These are phyloP conservation scores for Arthrobotrys sinensis DNA, from an alignment of 2,329 filamentous ascomycete species.

Conservation along the genomic window DNA sequence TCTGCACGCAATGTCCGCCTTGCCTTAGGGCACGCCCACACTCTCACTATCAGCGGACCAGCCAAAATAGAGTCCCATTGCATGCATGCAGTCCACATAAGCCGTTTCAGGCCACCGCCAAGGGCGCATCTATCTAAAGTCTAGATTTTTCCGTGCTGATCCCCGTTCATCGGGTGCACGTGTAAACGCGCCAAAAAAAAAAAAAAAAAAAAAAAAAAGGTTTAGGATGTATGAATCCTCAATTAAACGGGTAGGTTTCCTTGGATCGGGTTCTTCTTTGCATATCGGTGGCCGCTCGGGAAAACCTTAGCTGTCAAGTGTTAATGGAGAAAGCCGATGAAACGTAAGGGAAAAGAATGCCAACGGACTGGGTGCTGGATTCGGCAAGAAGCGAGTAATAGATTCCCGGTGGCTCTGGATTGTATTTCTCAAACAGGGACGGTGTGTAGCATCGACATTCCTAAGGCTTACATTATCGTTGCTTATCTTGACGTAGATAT, in stretches of 20 bases:
- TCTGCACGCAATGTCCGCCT: conserved; percentile 2
- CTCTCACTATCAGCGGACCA: background rate
- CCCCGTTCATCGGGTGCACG: conserved; percentile 10
- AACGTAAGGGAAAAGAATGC: conserved; percentile 26
- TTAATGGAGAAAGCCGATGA: background rate
- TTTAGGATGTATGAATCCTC: background rate
- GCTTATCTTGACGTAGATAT: conserved; percentile 17
- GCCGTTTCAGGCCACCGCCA: conserved; percentile 25
- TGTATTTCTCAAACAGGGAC: background rate
- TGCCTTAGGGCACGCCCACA: conserved; percentile 12
- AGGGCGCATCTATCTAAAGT: conserved; percentile 1
- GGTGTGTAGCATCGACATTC: conserved; percentile 27
- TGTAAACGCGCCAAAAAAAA: background rate
- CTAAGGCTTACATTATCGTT: conserved; percentile 28
- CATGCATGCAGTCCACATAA: conserved; percentile 28
- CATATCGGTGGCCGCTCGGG: conserved; percentile 3
- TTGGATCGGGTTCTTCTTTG: conserved; percentile 11
- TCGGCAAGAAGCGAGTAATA: conserved; percentile 24
- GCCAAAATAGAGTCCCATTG: background rate
- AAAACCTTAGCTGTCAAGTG: conserved; percentile 6
- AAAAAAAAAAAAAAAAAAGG: background rate
- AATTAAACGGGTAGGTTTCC: background rate
- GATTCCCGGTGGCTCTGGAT: background rate
- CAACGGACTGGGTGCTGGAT: conserved; percentile 2
- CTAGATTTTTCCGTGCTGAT: conserved; percentile 11